Evolutionary conservation across 371 early-diverging fungal species (phyloP).

Genomic region (Actinomortierella ambigua): DNA sequence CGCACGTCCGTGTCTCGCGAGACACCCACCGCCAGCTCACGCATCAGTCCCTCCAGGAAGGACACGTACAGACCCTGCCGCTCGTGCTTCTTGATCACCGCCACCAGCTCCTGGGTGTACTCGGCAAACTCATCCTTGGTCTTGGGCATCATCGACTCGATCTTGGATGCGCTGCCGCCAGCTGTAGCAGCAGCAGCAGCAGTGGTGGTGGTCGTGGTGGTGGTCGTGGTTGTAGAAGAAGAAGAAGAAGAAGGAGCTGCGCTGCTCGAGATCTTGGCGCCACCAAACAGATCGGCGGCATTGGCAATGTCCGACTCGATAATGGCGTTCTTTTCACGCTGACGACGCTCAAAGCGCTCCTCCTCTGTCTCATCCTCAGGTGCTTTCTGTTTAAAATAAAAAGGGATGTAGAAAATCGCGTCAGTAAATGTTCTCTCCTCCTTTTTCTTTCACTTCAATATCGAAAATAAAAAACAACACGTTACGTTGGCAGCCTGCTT

Average conservation of each 20-base stretch:
- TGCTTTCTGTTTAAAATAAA: conserved; percentile 22
- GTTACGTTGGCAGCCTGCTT: conserved; percentile 51
- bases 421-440: too few species aligned
- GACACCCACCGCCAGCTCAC: conserved; percentile 78
- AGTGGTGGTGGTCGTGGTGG: too few species aligned
- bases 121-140: conserved; percentile 85
- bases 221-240: neutral
- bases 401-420: too few species aligned
- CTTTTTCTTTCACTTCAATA: too few species aligned
- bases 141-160: conserved; percentile 78
- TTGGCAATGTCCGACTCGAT: conserved; percentile 84
- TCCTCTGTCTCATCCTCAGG: conserved; percentile 65
- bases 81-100: conserved; percentile 72
- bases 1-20: conserved; percentile 86
- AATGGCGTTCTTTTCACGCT: conserved; percentile 69
- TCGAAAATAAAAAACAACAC: neutral
- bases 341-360: conserved; percentile 65
- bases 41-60: conserved; percentile 82
- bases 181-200: conserved; percentile 48
- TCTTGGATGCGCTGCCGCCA: conserved; percentile 50
- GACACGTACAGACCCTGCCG: conserved; percentile 54
- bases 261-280: conserved; percentile 62
- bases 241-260: neutral
- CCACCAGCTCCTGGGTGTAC: conserved; percentile 71
- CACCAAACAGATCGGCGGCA: conserved; percentile 85